Conservation (phyloP, 192 early-diverging fungal species). For the Gaertneriomyces sp. region DNA sequence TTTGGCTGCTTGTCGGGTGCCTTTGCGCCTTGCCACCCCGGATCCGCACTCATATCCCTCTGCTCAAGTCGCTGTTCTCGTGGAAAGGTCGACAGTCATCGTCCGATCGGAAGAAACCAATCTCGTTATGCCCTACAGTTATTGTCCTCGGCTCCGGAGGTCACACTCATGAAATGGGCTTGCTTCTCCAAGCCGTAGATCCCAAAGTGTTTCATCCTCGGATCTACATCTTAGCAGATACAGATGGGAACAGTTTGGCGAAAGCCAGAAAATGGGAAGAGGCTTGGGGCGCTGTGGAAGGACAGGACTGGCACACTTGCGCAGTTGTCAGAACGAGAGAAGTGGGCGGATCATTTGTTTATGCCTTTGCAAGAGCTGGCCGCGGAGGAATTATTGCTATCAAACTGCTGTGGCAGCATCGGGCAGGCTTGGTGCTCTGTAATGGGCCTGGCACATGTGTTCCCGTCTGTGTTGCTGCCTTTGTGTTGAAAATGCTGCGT, state of each 20-base stretch:
- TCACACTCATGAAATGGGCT: slow-evolving; percentile 89
- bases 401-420: slow-evolving; percentile 34
- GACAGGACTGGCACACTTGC: slow-evolving; percentile 5
- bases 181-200: slow-evolving; percentile 63
- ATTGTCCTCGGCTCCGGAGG: slow-evolving; percentile 53
- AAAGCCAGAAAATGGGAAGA: slow-evolving; percentile 54
- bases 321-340: slow-evolving; percentile 68
- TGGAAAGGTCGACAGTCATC: too few species aligned
- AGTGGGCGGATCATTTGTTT: slow-evolving; percentile 67
- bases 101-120: too few species aligned
- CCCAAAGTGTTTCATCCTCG: slow-evolving; percentile 54
- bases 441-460: slow-evolving; percentile 92
- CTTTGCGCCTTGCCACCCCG: too few species aligned
- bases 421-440: slow-evolving; percentile 70
- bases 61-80: too few species aligned
- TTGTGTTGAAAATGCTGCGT: slow-evolving; percentile 55
- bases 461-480: slow-evolving; percentile 59
- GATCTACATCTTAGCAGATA: slow-evolving; percentile 68
- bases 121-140: too few species aligned
- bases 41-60: too few species aligned
- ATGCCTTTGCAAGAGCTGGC: slow-evolving; percentile 52
- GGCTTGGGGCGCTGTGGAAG: neutral
- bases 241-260: slow-evolving; percentile 57
- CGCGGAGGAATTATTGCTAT: slow-evolving; percentile 16
- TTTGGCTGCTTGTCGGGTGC: too few species aligned